A percentile compares a stretch with the other conserved stretches of the same genome.
Conservation (phyloP, 495 filamentous ascomycete species). For the Polyplosphaeria fusca region DNA sequence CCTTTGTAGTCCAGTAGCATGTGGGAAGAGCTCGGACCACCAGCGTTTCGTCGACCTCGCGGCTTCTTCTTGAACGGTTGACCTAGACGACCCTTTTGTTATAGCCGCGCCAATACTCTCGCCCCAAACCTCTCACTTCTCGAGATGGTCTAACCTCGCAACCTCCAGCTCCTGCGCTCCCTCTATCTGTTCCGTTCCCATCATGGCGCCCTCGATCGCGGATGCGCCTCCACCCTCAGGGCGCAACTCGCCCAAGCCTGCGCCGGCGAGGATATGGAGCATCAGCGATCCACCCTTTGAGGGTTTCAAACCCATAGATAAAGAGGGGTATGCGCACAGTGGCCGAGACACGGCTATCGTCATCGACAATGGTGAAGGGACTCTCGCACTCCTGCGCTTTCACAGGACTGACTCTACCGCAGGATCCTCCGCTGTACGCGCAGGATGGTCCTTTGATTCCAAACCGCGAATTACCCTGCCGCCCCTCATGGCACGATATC, state of each 20-base stretch:
- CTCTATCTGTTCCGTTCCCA: too few species aligned
- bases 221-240: constrained; percentile 28
- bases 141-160: too few species aligned
- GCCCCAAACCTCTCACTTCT: too few species aligned
- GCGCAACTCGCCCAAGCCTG: constrained; percentile 48
- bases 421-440: constrained; percentile 86
- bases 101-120: too few species aligned
- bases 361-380: constrained; percentile 85
- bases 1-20: too few species aligned
- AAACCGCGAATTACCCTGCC: constrained; percentile 74
- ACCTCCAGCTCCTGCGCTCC: too few species aligned
- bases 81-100: too few species aligned
- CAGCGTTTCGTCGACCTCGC: too few species aligned
- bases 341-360: constrained; percentile 72
- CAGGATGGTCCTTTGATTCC: constrained; percentile 90
- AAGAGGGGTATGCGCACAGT: constrained; percentile 54
- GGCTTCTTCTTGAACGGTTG: too few species aligned
- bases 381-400: neutral
- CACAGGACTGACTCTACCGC: constrained; percentile 2
- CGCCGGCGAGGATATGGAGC: constrained; percentile 48
- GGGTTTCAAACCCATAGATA: constrained; percentile 62
- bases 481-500: constrained; percentile 88
- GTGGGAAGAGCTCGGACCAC: too few species aligned
- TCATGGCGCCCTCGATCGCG: constrained; percentile 28
- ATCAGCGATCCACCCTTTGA: constrained; percentile 77